These are phyloP conservation scores for Apophysomyces trapeziformis DNA, from an alignment of 371 early-diverging fungal genomes.

Conservation along the genomic window DNA sequence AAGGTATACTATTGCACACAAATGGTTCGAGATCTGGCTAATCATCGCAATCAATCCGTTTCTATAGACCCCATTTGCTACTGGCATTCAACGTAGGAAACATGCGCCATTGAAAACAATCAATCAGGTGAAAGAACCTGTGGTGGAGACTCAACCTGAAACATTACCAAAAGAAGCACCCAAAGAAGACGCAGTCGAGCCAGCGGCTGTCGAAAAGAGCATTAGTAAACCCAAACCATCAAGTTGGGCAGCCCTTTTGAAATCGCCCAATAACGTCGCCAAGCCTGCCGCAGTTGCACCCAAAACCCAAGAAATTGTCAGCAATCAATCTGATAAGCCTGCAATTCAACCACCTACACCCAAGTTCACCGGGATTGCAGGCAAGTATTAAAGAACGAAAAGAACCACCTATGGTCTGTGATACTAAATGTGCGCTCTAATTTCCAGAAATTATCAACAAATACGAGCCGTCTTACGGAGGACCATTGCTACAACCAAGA, in stretches of 20 bases:
- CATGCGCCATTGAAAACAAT: constrained; percentile 16
- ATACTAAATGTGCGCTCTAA: neutral
- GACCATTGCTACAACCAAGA: constrained; percentile 76
- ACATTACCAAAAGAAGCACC: constrained; percentile 11
- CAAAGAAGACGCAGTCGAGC: constrained; percentile 7
- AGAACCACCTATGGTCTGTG: neutral
- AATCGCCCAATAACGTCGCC: constrained; percentile 31
- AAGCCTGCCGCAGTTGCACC: constrained; percentile 16
- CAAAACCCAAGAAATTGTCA: constrained; percentile 18
- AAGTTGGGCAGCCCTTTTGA: constrained; percentile 68
- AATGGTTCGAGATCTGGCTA: neutral
- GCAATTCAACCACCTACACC: constrained; percentile 25
- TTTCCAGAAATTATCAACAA: constrained; percentile 55
- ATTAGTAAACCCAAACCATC: constrained; percentile 48
- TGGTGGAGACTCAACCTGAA: neutral
- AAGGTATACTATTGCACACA: constrained; percentile 33
- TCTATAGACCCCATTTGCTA: constrained; percentile 47
- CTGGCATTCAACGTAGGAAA: constrained; percentile 30
- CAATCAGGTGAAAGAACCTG: constrained; percentile 10
- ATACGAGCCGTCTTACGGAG: constrained; percentile 54
- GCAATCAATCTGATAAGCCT: constrained; percentile 17
- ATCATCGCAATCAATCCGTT: neutral
- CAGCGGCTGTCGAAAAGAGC: constrained; percentile 27
- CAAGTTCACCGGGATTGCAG: constrained; percentile 59
- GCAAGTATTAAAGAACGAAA: constrained; percentile 18